Evolutionary conservation across 148 eudicot species (phyloP).

Genomic region (Euryodendron excelsum): DNA sequence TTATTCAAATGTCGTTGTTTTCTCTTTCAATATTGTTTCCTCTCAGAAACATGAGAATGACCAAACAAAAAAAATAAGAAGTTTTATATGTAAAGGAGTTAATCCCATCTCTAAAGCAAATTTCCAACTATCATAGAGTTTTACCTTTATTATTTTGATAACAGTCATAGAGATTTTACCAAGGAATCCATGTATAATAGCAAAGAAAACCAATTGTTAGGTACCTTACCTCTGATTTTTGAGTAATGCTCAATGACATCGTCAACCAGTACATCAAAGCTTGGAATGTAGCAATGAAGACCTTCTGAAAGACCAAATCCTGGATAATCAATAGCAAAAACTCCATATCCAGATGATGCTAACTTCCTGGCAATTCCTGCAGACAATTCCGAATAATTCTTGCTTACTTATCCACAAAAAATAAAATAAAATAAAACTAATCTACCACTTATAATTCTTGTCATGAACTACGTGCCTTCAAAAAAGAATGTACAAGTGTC

Average conservation of each 20-base stretch:
- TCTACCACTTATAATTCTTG: constrained; percentile 7
- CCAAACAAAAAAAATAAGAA: not conserved
- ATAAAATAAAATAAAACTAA: too few species aligned
- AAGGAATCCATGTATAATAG: not conserved
- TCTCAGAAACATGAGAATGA: not conserved
- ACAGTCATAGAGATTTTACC: not conserved
- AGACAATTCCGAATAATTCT: constrained; percentile 25
- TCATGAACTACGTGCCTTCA: constrained; percentile 64
- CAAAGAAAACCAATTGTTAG: too few species aligned
- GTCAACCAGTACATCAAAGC: constrained; percentile 67
- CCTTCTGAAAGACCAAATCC: constrained; percentile 99
- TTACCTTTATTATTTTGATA: too few species aligned
- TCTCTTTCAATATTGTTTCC: not conserved
- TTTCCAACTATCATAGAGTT: too few species aligned
- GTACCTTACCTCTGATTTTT: constrained; percentile 59
- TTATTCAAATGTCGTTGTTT: not conserved
- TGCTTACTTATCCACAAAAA: too few species aligned
- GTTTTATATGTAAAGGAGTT: not conserved
- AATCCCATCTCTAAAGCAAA: not conserved
- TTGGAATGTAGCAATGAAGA: constrained; percentile 76
- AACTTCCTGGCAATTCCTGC: constrained; percentile 84
- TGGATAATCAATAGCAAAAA: constrained; percentile 88
- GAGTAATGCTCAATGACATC: constrained; percentile 77
- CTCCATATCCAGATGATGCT: constrained; percentile 77
- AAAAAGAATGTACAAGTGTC: constrained; percentile 90